These are phyloP conservation scores for Penicillium salamii DNA, from an alignment of 495 filamentous ascomycete species.

Conservation along the genomic window DNA sequence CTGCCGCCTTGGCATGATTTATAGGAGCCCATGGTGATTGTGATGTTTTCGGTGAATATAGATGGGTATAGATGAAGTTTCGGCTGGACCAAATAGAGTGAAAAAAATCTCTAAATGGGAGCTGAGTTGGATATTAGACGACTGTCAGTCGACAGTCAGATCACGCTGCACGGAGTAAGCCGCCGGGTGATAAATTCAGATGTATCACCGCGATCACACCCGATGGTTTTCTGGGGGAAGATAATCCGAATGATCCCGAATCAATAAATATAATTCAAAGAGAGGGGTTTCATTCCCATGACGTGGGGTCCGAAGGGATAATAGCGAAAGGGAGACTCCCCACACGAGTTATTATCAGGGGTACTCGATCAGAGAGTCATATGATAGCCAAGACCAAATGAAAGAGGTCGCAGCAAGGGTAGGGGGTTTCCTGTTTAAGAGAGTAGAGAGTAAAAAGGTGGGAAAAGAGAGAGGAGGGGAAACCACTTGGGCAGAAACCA, in stretches of 20 bases:
- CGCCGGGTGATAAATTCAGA: constrained; percentile 1
- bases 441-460: neutral
- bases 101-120: too few species aligned
- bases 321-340: neutral
- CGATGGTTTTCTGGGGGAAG: neutral
- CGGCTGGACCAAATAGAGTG: neutral
- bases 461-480: neutral
- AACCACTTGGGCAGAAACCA: neutral
- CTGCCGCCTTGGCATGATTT: constrained; percentile 42
- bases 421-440: constrained; percentile 4
- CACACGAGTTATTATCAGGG: neutral
- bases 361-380: neutral
- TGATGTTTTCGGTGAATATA: neutral
- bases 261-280: neutral
- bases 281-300: constrained; percentile 4
- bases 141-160: neutral
- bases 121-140: neutral
- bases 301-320: neutral
- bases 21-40: constrained; percentile 33
- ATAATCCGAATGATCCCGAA: constrained; percentile 1
- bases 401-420: neutral
- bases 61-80: neutral
- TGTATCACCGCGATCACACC: constrained; percentile 4
- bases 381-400: neutral
- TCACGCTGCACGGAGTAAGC: constrained; percentile 2